These are phyloP conservation scores for Diaporthe sp. DNA, from an alignment of 2,329 filamentous ascomycete species.

Conservation along the genomic window DNA sequence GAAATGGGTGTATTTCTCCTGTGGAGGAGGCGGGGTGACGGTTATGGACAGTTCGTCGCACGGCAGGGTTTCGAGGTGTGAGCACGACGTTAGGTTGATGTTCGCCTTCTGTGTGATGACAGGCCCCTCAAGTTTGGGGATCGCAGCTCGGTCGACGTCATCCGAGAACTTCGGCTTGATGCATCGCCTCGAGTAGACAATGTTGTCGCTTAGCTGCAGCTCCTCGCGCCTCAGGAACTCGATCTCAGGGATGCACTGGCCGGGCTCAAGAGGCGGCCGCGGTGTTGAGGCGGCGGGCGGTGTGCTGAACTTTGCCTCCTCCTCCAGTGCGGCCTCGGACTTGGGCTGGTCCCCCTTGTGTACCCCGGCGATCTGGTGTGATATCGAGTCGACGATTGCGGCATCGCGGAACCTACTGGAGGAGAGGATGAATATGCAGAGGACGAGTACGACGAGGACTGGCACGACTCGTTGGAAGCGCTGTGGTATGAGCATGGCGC, in stretches of 20 bases:
- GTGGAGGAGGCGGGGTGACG: constrained; percentile 59
- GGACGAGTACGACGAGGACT: constrained; percentile 34
- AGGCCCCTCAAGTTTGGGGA: constrained; percentile 53
- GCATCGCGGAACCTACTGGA: constrained; percentile 36
- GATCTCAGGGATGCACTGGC: constrained; percentile 42
- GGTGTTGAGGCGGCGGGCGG: constrained; percentile 23
- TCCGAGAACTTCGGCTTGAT: constrained; percentile 53
- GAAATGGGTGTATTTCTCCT: constrained; percentile 60
- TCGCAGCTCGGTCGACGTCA: constrained; percentile 51
- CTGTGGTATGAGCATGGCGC: constrained; percentile 40
- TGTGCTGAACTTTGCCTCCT: constrained; percentile 36
- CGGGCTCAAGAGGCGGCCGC: constrained; percentile 37
- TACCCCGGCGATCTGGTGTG: constrained; percentile 29
- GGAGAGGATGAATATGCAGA: constrained; percentile 38
- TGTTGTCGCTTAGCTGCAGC: constrained; percentile 53
- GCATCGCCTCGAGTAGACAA: constrained; percentile 60
- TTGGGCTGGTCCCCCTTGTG: constrained; percentile 18
- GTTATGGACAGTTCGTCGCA: constrained; percentile 60
- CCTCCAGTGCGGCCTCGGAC: constrained; percentile 34
- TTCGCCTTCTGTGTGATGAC: constrained; percentile 50
- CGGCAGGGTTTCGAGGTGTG: constrained; percentile 42
- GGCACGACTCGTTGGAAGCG: constrained; percentile 40
- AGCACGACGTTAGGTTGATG: constrained; percentile 46
- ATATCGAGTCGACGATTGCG: constrained; percentile 34
- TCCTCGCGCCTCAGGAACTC: constrained; percentile 46